Evolutionary conservation across 1,284 basidiomycete genomes (phyloP).

Genomic region (Cutaneotrichosporon sp.): DNA sequence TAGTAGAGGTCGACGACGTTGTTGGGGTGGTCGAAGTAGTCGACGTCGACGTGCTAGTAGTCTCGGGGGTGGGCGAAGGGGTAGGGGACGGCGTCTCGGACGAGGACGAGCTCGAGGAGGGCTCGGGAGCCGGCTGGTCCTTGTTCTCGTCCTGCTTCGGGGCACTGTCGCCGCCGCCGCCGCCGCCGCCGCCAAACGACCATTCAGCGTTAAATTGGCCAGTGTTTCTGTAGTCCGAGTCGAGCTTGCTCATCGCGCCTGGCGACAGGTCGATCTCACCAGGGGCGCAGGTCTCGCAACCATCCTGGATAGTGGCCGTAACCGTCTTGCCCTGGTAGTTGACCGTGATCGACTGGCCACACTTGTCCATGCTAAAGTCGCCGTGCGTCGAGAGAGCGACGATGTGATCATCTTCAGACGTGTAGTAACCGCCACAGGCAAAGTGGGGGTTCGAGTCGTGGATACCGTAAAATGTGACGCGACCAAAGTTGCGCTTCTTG

Average conservation of each 20-base stretch:
- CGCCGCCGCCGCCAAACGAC: conserved; percentile 1
- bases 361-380: conserved; percentile 6
- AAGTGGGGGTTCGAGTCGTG: conserved; percentile 4
- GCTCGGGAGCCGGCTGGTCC: not conserved
- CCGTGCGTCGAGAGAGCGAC: conserved; percentile 4
- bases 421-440: conserved; percentile 4
- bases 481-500: conserved; percentile 3
- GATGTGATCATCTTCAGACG: not conserved
- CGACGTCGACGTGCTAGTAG: not conserved
- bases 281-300: conserved; percentile 4
- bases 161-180: not conserved
- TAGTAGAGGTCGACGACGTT: not conserved
- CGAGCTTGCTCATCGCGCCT: conserved; percentile 6
- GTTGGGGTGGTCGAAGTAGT: not conserved
- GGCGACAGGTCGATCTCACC: conserved; percentile 12
- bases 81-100: not conserved
- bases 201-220: conserved; percentile 2
- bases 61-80: not conserved
- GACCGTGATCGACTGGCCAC: conserved; percentile 3
- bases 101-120: not conserved
- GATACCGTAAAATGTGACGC: conserved; percentile 3
- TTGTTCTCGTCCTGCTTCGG: not conserved
- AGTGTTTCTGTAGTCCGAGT: conserved; percentile 1
- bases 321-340: conserved; percentile 7
- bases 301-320: conserved; percentile 3